Percentiles rank a stretch among this genome's conserved stretches.
These are phyloP conservation scores for Apiotrichum mycotoxinovorans DNA, from an alignment of 1,284 basidiomycete species.

Conservation along the genomic window DNA sequence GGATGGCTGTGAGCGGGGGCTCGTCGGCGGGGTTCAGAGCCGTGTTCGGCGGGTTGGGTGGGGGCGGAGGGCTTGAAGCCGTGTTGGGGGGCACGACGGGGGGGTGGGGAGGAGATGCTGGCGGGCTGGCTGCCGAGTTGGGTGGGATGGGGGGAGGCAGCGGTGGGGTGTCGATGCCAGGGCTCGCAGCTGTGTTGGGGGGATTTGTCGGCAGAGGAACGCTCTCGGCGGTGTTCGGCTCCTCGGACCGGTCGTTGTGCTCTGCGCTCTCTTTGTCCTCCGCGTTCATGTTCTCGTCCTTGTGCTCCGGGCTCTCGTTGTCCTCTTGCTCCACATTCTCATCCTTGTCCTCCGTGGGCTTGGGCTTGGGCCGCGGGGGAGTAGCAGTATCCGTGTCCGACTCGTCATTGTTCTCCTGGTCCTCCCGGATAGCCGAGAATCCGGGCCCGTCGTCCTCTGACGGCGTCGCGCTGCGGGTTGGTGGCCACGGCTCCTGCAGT, in stretches of 20 bases:
- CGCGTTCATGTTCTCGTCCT: too few relatives aligned
- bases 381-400: slow-evolving; percentile 2
- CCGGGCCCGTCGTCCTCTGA: not conserved
- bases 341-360: too few relatives aligned
- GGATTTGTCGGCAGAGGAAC: not conserved
- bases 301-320: too few relatives aligned
- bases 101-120: not conserved
- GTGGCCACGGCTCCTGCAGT: slow-evolving; percentile 8
- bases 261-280: too few relatives aligned
- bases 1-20: not conserved
- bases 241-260: not conserved
- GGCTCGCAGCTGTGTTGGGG: not conserved
- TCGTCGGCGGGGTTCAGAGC: not conserved
- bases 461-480: slow-evolving; percentile 6
- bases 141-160: not conserved
- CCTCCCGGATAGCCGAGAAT: slow-evolving; percentile 6
- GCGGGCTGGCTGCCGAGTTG: not conserved
- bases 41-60: not conserved
- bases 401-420: not conserved
- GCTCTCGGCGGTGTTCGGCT: not conserved
- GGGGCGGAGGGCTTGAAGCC: not conserved
- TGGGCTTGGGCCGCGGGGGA: not conserved
- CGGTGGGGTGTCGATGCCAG: not conserved
- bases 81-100: not conserved
- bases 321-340: too few relatives aligned